Percentiles rank a stretch among this genome's conserved stretches.
Conservation (phyloP, 345 rosid species). For the Lumnitzera racemosa region DNA sequence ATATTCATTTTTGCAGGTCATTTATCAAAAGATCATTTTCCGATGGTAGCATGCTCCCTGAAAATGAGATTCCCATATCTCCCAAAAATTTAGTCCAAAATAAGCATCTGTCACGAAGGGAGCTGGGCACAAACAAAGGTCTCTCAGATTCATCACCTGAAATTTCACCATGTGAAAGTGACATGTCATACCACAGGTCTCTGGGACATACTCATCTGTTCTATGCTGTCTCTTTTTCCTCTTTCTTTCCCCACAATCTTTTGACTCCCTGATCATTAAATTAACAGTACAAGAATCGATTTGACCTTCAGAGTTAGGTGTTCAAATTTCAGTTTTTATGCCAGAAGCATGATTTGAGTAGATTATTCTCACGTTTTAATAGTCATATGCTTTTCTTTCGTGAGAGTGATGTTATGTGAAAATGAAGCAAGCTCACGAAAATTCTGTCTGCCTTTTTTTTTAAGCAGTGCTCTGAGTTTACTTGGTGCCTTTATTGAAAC, state of each 20-base stretch:
- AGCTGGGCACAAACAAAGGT: conserved; percentile 27
- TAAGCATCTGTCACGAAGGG: background rate
- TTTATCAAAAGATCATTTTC: conserved; percentile 71
- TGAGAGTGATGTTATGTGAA: too few relatives aligned
- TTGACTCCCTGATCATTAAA: too few relatives aligned
- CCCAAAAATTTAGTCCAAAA: conserved; percentile 21
- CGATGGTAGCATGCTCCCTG: conserved; percentile 62
- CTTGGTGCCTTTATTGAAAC: background rate
- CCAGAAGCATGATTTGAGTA: too few relatives aligned
- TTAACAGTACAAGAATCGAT: too few relatives aligned
- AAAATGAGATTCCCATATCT: conserved; percentile 28
- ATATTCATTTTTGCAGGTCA: conserved; percentile 28
- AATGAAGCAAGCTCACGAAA: too few relatives aligned
- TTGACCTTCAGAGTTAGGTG: too few relatives aligned
- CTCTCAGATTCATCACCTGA: conserved; percentile 61
- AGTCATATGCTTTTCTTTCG: too few relatives aligned
- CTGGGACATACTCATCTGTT: background rate
- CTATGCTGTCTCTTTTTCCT: background rate
- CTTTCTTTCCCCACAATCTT: too few relatives aligned
- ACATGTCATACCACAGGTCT: conserved; percentile 46
- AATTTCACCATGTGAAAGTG: conserved; percentile 44
- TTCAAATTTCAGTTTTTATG: too few relatives aligned
- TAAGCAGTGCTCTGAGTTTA: too few relatives aligned
- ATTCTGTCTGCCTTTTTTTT: too few relatives aligned
- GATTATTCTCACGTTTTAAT: too few relatives aligned